Conservation (phyloP, 1,284 basidiomycete species). For the Rhodotorula glutinis region DNA sequence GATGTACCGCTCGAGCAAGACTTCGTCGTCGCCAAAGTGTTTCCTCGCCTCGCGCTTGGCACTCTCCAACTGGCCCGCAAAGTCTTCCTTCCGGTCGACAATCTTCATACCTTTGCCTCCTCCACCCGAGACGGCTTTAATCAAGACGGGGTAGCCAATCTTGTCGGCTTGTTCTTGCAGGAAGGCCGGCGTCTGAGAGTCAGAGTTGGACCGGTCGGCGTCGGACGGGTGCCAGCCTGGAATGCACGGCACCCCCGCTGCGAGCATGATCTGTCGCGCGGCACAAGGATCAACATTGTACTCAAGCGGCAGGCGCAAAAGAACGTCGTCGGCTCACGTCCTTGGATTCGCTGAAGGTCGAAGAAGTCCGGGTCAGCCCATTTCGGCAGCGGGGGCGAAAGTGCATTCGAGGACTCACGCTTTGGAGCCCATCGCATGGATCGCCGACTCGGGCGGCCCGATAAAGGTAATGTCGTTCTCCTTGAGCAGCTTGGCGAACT, state of each 20-base stretch:
- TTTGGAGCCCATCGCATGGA: constrained; percentile 78
- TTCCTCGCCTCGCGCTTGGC: constrained; percentile 84
- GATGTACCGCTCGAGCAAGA: constrained; percentile 83
- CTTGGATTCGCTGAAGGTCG: constrained; percentile 31
- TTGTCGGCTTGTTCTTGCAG: constrained; percentile 62
- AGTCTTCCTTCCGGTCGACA: constrained; percentile 58
- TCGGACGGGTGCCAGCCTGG: constrained; percentile 70
- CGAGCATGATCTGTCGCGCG: constrained; percentile 75
- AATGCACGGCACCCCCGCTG: constrained; percentile 86
- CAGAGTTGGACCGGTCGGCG: constrained; percentile 48
- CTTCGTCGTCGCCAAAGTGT: constrained; percentile 75
- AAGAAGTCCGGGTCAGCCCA: neutral
- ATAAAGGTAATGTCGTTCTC: constrained; percentile 46
- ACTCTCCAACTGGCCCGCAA: constrained; percentile 71
- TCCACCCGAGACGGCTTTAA: constrained; percentile 50
- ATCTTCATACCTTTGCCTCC: constrained; percentile 53
- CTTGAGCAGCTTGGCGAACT: constrained; percentile 38
- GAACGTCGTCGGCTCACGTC: constrained; percentile 54
- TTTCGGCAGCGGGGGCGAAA: too few relatives aligned
- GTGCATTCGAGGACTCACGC: constrained; percentile 23
- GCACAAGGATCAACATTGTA: neutral
- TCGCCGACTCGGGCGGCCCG: constrained; percentile 47
- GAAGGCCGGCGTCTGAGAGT: constrained; percentile 64
- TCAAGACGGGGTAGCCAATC: constrained; percentile 50
- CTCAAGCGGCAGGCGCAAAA: neutral